Evolutionary conservation across 441 rosid genomes (phyloP).

Genomic region (Jatropha podagrica): DNA sequence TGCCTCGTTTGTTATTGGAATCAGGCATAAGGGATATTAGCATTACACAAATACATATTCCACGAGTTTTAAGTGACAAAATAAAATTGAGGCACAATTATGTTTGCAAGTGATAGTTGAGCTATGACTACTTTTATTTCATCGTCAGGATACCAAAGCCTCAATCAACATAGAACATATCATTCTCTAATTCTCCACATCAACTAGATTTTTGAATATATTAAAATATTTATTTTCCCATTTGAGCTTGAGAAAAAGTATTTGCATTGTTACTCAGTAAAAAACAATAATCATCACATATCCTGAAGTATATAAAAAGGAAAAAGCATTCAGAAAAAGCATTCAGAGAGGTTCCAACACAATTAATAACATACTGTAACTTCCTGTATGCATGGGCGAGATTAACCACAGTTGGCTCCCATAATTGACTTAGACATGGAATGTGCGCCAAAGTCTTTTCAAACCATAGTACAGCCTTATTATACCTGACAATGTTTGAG

Average conservation of each 20-base stretch:
- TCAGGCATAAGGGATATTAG: no score
- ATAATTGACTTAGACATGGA: slow-evolving; percentile 69
- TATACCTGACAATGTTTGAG: slow-evolving; percentile 61
- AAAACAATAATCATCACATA: background rate
- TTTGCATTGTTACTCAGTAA: background rate
- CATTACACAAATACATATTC: no score
- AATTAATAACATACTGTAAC: slow-evolving; percentile 50
- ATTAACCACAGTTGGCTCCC: slow-evolving; percentile 93
- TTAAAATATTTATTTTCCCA: background rate
- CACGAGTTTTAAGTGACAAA: no score
- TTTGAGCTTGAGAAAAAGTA: background rate
- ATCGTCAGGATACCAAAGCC: background rate
- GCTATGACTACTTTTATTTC: background rate
- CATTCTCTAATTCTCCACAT: background rate
- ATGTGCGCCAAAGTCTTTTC: slow-evolving; percentile 80
- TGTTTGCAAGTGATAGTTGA: no score
- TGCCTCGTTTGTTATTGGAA: no score
- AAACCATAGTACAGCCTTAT: slow-evolving; percentile 80
- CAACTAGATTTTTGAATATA: background rate
- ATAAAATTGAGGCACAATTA: no score
- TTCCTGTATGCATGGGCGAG: slow-evolving; percentile 90
- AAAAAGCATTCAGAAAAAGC: slow-evolving; percentile 8
- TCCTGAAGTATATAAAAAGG: background rate
- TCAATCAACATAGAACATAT: background rate
- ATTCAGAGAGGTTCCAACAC: slow-evolving; percentile 4